Evolutionary conservation across 208 protist genomes (phyloP).

Genomic region (Herpetomonas muscarum): DNA sequence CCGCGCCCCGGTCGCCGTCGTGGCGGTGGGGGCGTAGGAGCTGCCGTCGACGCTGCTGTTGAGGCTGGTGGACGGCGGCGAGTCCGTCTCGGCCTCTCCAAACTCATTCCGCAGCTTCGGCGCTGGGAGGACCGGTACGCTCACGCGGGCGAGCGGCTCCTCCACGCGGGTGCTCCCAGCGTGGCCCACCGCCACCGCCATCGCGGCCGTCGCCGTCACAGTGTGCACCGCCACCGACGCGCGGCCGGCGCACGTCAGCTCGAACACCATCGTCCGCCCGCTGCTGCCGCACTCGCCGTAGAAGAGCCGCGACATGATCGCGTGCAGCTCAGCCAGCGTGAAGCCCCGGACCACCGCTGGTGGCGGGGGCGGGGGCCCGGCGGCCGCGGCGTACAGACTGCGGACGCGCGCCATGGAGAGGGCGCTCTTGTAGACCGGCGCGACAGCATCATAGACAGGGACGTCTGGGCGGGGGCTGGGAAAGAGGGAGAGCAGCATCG

Average conservation of each 20-base stretch:
- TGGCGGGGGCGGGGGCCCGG: not conserved
- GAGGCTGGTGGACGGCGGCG: not conserved
- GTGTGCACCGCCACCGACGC: no score
- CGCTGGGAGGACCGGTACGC: not conserved
- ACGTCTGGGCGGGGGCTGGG: not conserved
- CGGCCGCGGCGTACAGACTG: conserved; percentile 4
- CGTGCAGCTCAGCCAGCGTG: conserved; percentile 42
- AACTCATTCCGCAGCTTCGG: not conserved
- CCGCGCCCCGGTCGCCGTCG: not conserved
- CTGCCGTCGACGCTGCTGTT: not conserved
- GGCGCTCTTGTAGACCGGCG: conserved; percentile 14
- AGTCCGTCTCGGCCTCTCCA: not conserved
- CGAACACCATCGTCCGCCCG: no score
- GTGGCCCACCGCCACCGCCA: no score
- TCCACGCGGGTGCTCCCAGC: not conserved
- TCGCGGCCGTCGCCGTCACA: no score
- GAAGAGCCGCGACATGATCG: conserved; percentile 32
- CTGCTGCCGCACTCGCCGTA: conserved; percentile 11
- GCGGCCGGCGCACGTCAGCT: no score
- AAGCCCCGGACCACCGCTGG: conserved; percentile 4
- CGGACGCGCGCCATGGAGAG: conserved; percentile 6
- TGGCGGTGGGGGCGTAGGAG: not conserved
- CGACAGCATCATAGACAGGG: not conserved
- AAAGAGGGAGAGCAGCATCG: conserved; percentile 58
- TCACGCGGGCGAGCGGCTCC: not conserved